Evolutionary conservation across 192 early-diverging fungal genomes (phyloP).

Genomic region (Backusella luteola): DNA sequence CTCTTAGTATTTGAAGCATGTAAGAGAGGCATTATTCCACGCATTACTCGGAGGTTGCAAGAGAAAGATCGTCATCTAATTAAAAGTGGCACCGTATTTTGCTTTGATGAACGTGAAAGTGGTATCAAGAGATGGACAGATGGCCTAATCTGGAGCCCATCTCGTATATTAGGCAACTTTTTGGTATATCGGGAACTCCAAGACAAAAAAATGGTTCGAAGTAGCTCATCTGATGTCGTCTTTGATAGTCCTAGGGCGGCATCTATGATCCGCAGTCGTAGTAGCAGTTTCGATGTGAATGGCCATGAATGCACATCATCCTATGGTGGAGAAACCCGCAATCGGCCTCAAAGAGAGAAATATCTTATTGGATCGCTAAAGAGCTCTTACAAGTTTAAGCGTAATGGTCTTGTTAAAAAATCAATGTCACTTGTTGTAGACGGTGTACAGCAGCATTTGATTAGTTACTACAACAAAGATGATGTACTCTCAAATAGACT

Average conservation of each 20-base stretch:
- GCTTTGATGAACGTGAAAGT: conserved; percentile 82
- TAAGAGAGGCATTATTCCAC: conserved; percentile 59
- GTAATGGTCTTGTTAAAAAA: conserved; percentile 72
- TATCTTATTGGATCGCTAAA: conserved; percentile 51
- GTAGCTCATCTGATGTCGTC: not conserved
- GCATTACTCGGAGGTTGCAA: conserved; percentile 64
- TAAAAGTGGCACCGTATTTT: conserved; percentile 70
- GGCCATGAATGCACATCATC: not conserved
- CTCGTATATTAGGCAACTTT: conserved; percentile 78
- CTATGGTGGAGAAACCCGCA: not conserved
- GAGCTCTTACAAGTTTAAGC: conserved; percentile 56
- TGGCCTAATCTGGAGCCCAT: conserved; percentile 79
- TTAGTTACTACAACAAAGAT: conserved; percentile 58
- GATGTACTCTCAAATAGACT: conserved; percentile 50
- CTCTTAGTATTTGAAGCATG: conserved; percentile 78
- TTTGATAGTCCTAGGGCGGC: not conserved
- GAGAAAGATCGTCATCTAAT: conserved; percentile 71
- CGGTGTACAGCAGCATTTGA: conserved; percentile 55
- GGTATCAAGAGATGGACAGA: conserved; percentile 88
- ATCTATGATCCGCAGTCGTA: not conserved
- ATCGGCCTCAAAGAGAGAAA: conserved; percentile 42
- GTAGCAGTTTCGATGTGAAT: not conserved
- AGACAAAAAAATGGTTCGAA: conserved; percentile 14
- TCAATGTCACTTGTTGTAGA: conserved; percentile 72
- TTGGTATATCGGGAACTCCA: conserved; percentile 76